phyloP scores from a whole-genome alignment of 2,329 filamentous ascomycete genomes.

The Botryosphaeria dothidea region DNA sequence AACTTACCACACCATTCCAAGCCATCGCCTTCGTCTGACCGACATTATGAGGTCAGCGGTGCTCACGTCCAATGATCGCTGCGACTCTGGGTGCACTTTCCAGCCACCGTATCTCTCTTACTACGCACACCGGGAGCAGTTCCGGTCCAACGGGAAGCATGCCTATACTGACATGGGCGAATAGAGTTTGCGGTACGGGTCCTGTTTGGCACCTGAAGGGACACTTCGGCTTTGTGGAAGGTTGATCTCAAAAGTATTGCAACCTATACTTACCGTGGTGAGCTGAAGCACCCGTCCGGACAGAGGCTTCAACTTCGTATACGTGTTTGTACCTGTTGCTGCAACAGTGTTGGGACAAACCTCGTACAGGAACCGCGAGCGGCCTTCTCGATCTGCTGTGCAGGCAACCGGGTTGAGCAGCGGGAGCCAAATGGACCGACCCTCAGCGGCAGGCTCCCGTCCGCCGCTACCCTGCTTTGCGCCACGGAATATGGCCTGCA shows the following conservation, averaged over 20 bases:
- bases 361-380: neutral
- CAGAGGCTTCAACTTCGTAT: too few relatives aligned
- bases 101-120: neutral
- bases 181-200: neutral
- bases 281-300: too few relatives aligned
- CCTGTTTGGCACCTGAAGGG: neutral
- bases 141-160: neutral
- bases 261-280: too few relatives aligned
- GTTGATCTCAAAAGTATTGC: too few relatives aligned
- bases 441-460: neutral
- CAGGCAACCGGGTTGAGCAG: neutral
- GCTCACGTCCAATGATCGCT: neutral
- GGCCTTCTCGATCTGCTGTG: neutral
- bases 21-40: neutral
- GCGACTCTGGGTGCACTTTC: neutral
- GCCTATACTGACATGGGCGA: neutral
- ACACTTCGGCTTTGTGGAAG: neutral
- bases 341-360: too few relatives aligned
- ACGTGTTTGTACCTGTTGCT: too few relatives aligned
- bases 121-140: neutral
- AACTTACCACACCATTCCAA: neutral
- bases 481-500: neutral
- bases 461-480: neutral
- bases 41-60: slow-evolving; percentile 1
- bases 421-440: neutral